These are phyloP conservation scores for Dichotomopilus funicola DNA, from an alignment of 2,329 filamentous ascomycete species.

Conservation along the genomic window DNA sequence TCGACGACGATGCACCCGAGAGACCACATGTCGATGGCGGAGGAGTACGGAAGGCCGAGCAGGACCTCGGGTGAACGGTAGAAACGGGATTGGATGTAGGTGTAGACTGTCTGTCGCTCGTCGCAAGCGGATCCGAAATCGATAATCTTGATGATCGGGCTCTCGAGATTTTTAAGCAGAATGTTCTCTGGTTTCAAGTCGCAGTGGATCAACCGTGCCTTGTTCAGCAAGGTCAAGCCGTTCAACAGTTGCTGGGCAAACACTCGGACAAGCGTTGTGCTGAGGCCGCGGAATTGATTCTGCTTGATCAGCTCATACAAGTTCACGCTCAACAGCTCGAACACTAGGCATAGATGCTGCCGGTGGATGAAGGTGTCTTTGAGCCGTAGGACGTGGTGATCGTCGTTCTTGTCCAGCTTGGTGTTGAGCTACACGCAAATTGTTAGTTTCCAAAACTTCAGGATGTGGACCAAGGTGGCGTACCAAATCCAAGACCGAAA, in stretches of 20 bases:
- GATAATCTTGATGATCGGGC: constrained; percentile 99
- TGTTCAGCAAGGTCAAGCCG: constrained; percentile 85
- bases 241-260: constrained; percentile 97
- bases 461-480: constrained; percentile 22
- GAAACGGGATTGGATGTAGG: constrained; percentile 97
- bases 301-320: constrained; percentile 98
- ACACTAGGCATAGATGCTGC: constrained; percentile 93
- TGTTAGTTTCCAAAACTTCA: constrained; percentile 9
- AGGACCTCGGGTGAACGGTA: constrained; percentile 95
- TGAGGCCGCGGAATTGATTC: constrained; percentile 95
- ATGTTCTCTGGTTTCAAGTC: constrained; percentile 99
- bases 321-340: constrained; percentile 94
- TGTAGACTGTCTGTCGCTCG: constrained; percentile 97
- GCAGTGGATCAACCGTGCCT: constrained; percentile 94
- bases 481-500: constrained; percentile 92
- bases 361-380: constrained; percentile 98
- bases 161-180: constrained; percentile 93
- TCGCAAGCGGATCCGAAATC: constrained; percentile 98
- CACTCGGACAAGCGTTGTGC: constrained; percentile 91
- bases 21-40: constrained; percentile 99
- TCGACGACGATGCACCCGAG: constrained; percentile 97
- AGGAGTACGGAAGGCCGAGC: constrained; percentile 92
- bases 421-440: constrained; percentile 69
- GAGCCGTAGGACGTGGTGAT: constrained; percentile 87
- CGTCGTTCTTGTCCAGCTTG: constrained; percentile 98